phyloP scores from a whole-genome alignment of 1,139 yeast species.

The Sugiyamaella grinbergsii region DNA sequence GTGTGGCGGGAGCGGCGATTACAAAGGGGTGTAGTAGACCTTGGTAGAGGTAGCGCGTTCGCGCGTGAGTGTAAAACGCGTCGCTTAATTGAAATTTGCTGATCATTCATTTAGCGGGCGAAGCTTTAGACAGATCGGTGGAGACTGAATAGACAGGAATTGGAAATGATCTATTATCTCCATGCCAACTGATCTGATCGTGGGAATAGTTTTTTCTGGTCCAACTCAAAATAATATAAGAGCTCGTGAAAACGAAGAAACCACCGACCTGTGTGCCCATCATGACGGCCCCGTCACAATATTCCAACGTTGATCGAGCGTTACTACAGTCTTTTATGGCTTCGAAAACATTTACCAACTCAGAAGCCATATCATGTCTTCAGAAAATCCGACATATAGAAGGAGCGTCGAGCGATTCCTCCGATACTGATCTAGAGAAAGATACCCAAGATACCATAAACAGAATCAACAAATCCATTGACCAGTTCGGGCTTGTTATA shows the following conservation, averaged over 20 bases:
- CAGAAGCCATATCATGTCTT: constrained; percentile 16
- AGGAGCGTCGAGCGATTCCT: neutral
- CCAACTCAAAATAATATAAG: too few relatives aligned
- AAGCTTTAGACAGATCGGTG: too few relatives aligned
- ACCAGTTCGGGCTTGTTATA: constrained; percentile 31
- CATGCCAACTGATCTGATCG: too few relatives aligned
- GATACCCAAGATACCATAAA: constrained; percentile 17
- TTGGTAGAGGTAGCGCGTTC: constrained; percentile 1
- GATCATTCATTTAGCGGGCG: neutral
- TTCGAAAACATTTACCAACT: constrained; percentile 17
- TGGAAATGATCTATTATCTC: too few relatives aligned
- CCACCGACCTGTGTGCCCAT: too few relatives aligned
- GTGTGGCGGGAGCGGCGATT: constrained; percentile 9
- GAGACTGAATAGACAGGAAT: neutral
- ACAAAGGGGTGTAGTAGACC: too few relatives aligned
- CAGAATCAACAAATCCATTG: constrained; percentile 22
- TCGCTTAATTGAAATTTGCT: neutral
- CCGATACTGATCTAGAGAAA: constrained; percentile 1
- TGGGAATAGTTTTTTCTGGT: too few relatives aligned
- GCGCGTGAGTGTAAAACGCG: neutral
- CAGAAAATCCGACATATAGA: constrained; percentile 13
- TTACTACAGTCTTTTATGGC: constrained; percentile 21
- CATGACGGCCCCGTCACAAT: too few relatives aligned
- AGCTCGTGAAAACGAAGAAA: too few relatives aligned
- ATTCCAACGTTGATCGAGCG: constrained; percentile 17